Evolutionary conservation across 495 filamentous ascomycete species (phyloP).

Genomic region (Aspergillus affinis): DNA sequence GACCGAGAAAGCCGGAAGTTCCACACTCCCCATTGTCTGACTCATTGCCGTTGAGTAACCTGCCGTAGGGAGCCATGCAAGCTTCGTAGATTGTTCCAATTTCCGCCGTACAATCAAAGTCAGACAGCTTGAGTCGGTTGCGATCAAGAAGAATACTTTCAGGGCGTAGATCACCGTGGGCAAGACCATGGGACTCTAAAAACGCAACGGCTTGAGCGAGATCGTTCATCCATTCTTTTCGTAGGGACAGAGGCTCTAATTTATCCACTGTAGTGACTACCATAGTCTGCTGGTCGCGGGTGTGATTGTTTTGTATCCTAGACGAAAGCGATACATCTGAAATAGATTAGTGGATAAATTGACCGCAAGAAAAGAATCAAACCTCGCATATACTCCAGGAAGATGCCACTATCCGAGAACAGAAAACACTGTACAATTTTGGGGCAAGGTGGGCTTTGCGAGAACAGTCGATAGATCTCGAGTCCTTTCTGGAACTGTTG

Average conservation of each 20-base stretch:
- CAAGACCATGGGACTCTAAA: constrained; percentile 38
- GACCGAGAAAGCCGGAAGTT: constrained; percentile 29
- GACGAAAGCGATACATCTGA: constrained; percentile 25
- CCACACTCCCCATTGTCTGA: constrained; percentile 25
- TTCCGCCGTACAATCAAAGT: constrained; percentile 32
- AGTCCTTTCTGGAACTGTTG: constrained; percentile 34
- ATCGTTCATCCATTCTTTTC: constrained; percentile 41
- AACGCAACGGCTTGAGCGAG: constrained; percentile 39
- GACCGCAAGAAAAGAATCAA: constrained; percentile 2
- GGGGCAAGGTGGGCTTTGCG: constrained; percentile 29
- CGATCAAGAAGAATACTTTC: constrained; percentile 32
- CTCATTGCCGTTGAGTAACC: constrained; percentile 26
- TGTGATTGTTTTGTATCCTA: constrained; percentile 28
- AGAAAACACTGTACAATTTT: constrained; percentile 33
- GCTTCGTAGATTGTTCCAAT: constrained; percentile 29
- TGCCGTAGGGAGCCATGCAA: constrained; percentile 30
- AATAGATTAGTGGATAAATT: constrained; percentile 12
- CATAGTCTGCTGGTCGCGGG: constrained; percentile 22
- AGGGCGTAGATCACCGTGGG: constrained; percentile 35
- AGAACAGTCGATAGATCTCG: constrained; percentile 32
- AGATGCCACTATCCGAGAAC: constrained; percentile 33
- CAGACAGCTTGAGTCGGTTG: constrained; percentile 26
- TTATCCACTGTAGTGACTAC: constrained; percentile 32
- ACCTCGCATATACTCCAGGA: constrained; percentile 44
- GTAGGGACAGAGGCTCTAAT: constrained; percentile 32